phyloP scores from a whole-genome alignment of 768 basidiomycete species.

The Suillus cothurnatus region DNA sequence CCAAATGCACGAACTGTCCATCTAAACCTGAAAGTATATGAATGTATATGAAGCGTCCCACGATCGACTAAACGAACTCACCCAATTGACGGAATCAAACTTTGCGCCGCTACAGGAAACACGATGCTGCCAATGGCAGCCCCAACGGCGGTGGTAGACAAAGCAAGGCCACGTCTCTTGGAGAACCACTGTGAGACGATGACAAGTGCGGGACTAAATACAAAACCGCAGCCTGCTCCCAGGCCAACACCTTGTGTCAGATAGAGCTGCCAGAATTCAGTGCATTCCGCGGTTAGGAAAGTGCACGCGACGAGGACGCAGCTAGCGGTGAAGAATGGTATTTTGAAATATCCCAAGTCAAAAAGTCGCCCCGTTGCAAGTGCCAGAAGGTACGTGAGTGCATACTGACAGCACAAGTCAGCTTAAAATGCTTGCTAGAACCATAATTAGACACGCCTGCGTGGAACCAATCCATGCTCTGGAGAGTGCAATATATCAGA shows the following conservation, averaged over 20 bases:
- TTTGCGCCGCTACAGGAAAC: slow-evolving; percentile 62
- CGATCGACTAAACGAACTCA: slow-evolving; percentile 43
- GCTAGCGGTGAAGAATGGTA: slow-evolving; percentile 50
- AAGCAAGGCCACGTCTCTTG: slow-evolving; percentile 51
- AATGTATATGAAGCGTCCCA: background rate
- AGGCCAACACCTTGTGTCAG: slow-evolving; percentile 71
- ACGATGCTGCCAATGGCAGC: slow-evolving; percentile 70
- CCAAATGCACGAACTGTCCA: slow-evolving; percentile 79
- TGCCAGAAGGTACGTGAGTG: slow-evolving; percentile 62
- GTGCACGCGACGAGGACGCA: slow-evolving; percentile 54
- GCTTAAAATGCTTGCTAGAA: slow-evolving; percentile 1
- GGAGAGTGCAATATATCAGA: background rate
- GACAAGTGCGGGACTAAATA: slow-evolving; percentile 63
- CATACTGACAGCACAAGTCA: slow-evolving; percentile 46
- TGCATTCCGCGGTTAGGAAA: slow-evolving; percentile 71
- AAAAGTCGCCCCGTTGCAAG: slow-evolving; percentile 69
- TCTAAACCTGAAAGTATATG: slow-evolving; percentile 49
- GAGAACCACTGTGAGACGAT: slow-evolving; percentile 75
- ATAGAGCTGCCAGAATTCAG: slow-evolving; percentile 74
- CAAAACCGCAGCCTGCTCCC: slow-evolving; percentile 61
- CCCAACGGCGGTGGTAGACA: slow-evolving; percentile 66
- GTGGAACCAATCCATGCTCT: slow-evolving; percentile 84
- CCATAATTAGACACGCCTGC: slow-evolving; percentile 44
- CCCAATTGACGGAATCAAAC: slow-evolving; percentile 58
- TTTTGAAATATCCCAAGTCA: slow-evolving; percentile 68